phyloP scores from a whole-genome alignment of 1,284 basidiomycete species.

The Papiliotrema fonsecae region DNA sequence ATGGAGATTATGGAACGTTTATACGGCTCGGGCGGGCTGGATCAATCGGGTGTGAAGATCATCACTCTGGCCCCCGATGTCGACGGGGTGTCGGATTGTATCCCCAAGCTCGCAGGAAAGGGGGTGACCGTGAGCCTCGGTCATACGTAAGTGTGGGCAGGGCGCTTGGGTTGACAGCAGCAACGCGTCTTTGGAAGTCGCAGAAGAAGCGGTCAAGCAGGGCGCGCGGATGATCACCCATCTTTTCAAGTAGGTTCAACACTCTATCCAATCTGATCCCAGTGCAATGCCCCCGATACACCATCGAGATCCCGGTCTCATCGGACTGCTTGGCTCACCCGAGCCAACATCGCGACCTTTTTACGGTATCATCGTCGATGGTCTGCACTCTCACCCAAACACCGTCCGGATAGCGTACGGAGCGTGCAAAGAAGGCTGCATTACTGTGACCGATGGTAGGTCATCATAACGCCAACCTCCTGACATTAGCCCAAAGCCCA shows the following conservation, averaged over 20 bases:
- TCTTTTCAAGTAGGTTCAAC: conserved; percentile 68
- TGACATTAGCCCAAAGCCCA: conserved; percentile 53
- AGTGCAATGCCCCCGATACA: conserved; percentile 38
- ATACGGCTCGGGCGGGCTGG: conserved; percentile 57
- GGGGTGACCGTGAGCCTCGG: conserved; percentile 79
- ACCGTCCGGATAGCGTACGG: conserved; percentile 80
- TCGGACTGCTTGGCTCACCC: conserved; percentile 70
- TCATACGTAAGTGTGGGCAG: conserved; percentile 75
- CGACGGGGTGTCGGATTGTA: conserved; percentile 67
- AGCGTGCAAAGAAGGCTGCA: conserved; percentile 73
- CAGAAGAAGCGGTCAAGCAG: conserved; percentile 28
- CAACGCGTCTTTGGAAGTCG: conserved; percentile 36
- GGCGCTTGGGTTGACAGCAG: conserved; percentile 11
- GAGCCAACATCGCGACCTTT: conserved; percentile 78
- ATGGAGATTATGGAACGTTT: conserved; percentile 60
- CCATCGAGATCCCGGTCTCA: conserved; percentile 55
- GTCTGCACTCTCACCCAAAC: conserved; percentile 84
- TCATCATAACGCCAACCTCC: conserved; percentile 2
- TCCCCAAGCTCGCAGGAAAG: conserved; percentile 58
- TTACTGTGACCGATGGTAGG: conserved; percentile 79
- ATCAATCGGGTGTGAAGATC: conserved; percentile 51
- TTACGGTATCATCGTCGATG: conserved; percentile 86
- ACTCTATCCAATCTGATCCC: neutral
- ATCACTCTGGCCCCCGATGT: conserved; percentile 85
- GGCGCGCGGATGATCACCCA: conserved; percentile 79